Evolutionary conservation across 2,329 filamentous ascomycete species (phyloP), one percentile per base, ranked within the genome.

Genomic region (Talaromyces islandicus): DNA sequence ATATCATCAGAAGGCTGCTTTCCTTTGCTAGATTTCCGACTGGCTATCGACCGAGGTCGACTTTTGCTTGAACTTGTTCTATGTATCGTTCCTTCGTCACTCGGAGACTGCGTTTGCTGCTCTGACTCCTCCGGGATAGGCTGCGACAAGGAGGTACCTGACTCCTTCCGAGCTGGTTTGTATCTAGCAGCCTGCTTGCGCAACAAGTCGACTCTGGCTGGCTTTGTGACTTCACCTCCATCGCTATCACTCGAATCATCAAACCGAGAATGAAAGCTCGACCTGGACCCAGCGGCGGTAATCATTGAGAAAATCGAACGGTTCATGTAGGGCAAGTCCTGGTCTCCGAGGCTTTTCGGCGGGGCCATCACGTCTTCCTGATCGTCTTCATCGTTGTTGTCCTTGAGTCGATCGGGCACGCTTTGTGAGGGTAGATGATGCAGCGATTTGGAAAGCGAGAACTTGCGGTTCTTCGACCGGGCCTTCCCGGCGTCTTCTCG

Each of bases 271-370:
- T 90, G 88, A 70, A 95, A 92, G 75, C 95, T 89, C 56, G 89
- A 87, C 61, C 86, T 86, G 30, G 91, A 92, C 7, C 92, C 91
- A 41, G 91, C 91, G 17, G 91, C 91, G 7, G 92, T 90, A 66
- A 97, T 92, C 76, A 97, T 85, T 58, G 91, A 92, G 73, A 97
- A 96, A 59, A 97, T 88, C 65, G 91, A 95, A 80, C 96, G 92
- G 74, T 96, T 94, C 87, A 96, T 91, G 69, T 92, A 91, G 62
- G 81, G 76, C 54, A 78, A 71, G 50, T 78, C 76, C 57, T 76
- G 72, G 60, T 75, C 75, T 38, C 70, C 68, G n/a, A 74, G 73
- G 46, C 66, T 69, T 35, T 65, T 68, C n/a, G 79, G 81, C 2
- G 83, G 80, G 56, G 83, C 83, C 14, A 83, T 84, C 62, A 83